Base-by-base conservation (phyloP, 2,329 filamentous ascomycete species). In the Nectriaceae sp. region DNA sequence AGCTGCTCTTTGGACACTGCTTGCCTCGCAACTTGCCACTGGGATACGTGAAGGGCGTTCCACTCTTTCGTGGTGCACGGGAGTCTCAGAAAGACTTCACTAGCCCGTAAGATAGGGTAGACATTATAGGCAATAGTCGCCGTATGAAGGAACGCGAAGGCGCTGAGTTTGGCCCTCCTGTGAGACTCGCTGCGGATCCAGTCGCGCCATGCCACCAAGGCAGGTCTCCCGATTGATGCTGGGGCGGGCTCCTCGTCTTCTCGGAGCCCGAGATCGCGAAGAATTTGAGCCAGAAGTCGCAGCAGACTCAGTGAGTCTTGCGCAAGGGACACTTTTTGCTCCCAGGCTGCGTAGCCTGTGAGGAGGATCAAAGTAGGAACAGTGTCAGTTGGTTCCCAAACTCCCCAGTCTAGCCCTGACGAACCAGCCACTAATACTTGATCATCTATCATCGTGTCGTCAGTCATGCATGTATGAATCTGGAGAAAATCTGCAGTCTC, bases 301-400 rank as follows among this genome's bases (percentile, higher is more conserved):
- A 70, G 69, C 1, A 71, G 26, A 0, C 52, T 52, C n/a, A 71
- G 70, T 0, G 69, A 67, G 22, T 71, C 69, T 15, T 67, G 63
- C 1, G 71, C 49, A 6, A 70, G 56, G 0, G 54, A 40, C 10
- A 59, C 57, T 31, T 67, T 65, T 1, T 62, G 61, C 11, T 71
- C 69, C 69, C 69, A 71, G 0, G 69, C 70, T 0, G 69, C 69
- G 22, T 63, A 70, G 1, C 64, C 69, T 69, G 71, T 71, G 8
- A 71, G 61, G 2, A n/a, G n/a, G n/a, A n/a, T n/a, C n/a, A n/a
- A n/a, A n/a, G n/a, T n/a, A n/a, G n/a, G n/a, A n/a, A n/a, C n/a
- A n/a, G n/a, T n/a, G n/a, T n/a, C n/a, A n/a, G n/a, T n/a, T n/a
- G n/a, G n/a, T n/a, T n/a, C n/a, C n/a, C n/a, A n/a, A n/a, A n/a